Evolutionary conservation across 2,329 filamentous ascomycete genomes (phyloP).

Genomic region (Penicillium sp.): DNA sequence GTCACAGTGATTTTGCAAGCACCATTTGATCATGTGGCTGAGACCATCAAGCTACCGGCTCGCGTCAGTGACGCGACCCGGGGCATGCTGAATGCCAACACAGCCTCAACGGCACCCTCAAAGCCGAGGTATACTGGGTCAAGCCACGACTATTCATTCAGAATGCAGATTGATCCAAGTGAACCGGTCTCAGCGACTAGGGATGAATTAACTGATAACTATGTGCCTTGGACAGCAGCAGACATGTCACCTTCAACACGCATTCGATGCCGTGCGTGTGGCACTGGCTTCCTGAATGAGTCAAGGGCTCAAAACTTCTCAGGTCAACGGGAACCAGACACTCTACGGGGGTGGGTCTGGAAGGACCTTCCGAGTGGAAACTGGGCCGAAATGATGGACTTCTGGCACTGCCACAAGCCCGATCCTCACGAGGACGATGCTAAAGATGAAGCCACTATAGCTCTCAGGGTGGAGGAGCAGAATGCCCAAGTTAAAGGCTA

Average conservation of each 20-base stretch:
- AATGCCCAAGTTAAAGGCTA: conserved; percentile 65
- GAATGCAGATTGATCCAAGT: conserved; percentile 49
- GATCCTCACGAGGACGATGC: conserved; percentile 45
- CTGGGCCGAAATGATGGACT: conserved; percentile 99
- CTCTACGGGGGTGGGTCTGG: conserved; percentile 55
- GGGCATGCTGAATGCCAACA: conserved; percentile 16
- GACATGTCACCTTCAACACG: conserved; percentile 33
- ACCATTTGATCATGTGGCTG: conserved; percentile 20
- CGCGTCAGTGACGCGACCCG: conserved; percentile 30
- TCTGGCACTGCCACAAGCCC: conserved; percentile 99
- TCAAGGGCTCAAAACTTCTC: background rate
- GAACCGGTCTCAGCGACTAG: conserved; percentile 12
- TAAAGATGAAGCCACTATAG: conserved; percentile 37
- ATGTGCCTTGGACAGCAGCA: conserved; percentile 38
- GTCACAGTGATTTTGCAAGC: conserved; percentile 36
- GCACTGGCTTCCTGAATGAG: conserved; percentile 26
- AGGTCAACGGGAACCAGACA: background rate
- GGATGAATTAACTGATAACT: conserved; percentile 30
- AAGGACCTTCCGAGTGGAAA: conserved; percentile 93
- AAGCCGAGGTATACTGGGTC: conserved; percentile 23
- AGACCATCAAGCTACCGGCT: conserved; percentile 49
- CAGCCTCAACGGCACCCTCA: background rate
- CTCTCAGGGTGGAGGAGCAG: conserved; percentile 38
- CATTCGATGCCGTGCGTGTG: conserved; percentile 40
- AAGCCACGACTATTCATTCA: conserved; percentile 48